A percentile compares a stretch with the other conserved stretches of the same genome.
Evolutionary conservation across 176 grass and related monocot species (phyloP).

Genomic region (Urochloa ruziziensis): DNA sequence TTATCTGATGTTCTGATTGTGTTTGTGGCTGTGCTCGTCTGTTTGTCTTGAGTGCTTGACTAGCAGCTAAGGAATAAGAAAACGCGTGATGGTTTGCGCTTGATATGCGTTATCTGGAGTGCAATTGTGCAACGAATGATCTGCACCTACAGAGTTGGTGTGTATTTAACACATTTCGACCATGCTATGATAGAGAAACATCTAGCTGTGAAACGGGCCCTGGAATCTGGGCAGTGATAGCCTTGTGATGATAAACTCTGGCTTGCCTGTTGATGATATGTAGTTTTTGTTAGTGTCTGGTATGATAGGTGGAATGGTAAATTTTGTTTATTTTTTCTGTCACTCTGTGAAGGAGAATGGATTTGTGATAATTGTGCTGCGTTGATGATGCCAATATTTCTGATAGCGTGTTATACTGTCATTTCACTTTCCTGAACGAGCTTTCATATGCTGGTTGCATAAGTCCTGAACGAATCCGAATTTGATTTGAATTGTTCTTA

Average conservation of each 20-base stretch:
- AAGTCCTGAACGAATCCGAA: conserved; percentile 29
- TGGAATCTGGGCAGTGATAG: neutral
- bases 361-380: too few relatives aligned
- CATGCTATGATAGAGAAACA: neutral
- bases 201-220: neutral
- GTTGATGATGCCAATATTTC: neutral
- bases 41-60: neutral
- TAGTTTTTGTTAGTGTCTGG: neutral
- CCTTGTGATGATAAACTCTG: neutral
- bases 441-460: neutral
- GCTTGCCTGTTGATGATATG: neutral
- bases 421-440: neutral
- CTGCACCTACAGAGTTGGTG: neutral
- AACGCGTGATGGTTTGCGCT: too few relatives aligned
- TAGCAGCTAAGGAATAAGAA: too few relatives aligned
- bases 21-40: neutral
- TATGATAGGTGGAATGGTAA: neutral
- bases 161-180: neutral
- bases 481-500: neutral
- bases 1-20: neutral
- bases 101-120: neutral
- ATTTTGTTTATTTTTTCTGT: neutral
- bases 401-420: neutral
- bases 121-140: neutral
- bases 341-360: neutral